A percentile compares a stretch with the other conserved stretches of the same genome.
phyloP scores from a whole-genome alignment of 345 rosid species.

The Camelina neglecta region DNA sequence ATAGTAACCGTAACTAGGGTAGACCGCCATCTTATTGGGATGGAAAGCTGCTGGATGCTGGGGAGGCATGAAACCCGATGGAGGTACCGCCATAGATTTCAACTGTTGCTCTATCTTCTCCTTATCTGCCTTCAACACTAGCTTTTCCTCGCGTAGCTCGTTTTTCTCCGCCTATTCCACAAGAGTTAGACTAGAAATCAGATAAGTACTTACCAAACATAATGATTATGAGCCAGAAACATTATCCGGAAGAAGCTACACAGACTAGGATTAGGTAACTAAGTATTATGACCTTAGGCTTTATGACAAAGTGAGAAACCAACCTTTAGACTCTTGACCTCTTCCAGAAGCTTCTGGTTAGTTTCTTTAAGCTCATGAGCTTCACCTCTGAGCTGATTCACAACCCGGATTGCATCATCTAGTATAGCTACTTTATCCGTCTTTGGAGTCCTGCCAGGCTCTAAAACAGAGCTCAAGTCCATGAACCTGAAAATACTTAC shows the following conservation, averaged over 20 bases:
- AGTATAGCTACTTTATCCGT: slow-evolving; percentile 84
- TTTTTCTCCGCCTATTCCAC: slow-evolving; percentile 75
- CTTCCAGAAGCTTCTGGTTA: slow-evolving; percentile 71
- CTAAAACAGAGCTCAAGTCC: slow-evolving; percentile 79
- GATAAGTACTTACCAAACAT: neutral
- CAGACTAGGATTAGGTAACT: neutral
- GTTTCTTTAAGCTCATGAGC: slow-evolving; percentile 80
- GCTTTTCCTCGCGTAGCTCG: slow-evolving; percentile 89
- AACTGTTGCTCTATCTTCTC: slow-evolving; percentile 78
- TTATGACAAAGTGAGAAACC: slow-evolving; percentile 23
- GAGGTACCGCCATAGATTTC: slow-evolving; percentile 61
- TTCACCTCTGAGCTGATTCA: slow-evolving; percentile 79
- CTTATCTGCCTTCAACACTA: slow-evolving; percentile 70
- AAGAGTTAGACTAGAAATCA: neutral
- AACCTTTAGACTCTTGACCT: slow-evolving; percentile 85
- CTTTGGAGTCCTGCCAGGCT: slow-evolving; percentile 77
- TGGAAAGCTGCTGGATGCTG: slow-evolving; percentile 61
- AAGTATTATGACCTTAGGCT: slow-evolving; percentile 1
- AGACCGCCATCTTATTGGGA: slow-evolving; percentile 66
- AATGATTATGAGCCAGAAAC: neutral
- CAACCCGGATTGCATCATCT: slow-evolving; percentile 74
- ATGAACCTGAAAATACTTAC: slow-evolving; percentile 63
- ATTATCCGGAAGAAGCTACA: neutral
- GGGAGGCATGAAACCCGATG: slow-evolving; percentile 56
- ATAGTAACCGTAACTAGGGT: slow-evolving; percentile 60